These are phyloP conservation scores for Diaporthe caulivora DNA, from an alignment of 2,329 filamentous ascomycete species.

Conservation along the genomic window DNA sequence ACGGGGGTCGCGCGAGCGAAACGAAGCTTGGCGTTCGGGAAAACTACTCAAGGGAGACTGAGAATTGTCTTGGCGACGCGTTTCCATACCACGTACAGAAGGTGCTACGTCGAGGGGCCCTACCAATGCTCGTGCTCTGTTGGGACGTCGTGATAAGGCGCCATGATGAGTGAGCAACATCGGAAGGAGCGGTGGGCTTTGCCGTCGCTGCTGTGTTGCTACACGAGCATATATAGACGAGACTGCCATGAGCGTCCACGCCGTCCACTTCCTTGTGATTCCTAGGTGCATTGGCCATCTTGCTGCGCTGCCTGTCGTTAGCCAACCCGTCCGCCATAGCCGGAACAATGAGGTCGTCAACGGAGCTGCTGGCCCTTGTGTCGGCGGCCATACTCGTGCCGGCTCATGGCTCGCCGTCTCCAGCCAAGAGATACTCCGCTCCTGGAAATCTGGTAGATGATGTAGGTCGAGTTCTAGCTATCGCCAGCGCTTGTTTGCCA, in stretches of 20 bases:
- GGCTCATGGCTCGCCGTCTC: conserved; percentile 5
- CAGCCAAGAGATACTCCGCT: not conserved
- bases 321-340: not conserved
- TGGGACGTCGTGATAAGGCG: conserved; percentile 22
- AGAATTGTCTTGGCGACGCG: conserved; percentile 22
- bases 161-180: conserved; percentile 2
- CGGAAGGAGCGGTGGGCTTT: not conserved
- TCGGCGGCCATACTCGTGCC: conserved; percentile 10
- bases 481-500: not conserved
- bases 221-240: not conserved
- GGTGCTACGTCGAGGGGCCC: not conserved
- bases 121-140: conserved; percentile 6
- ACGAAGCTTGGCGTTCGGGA: conserved; percentile 26
- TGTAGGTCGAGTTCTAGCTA: not conserved
- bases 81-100: conserved; percentile 24
- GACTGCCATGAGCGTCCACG: not conserved
- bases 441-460: conserved; percentile 6
- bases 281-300: not conserved
- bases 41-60: conserved; percentile 15
- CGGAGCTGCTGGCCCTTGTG: conserved; percentile 8
- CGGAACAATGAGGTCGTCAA: conserved; percentile 17
- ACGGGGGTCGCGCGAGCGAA: conserved; percentile 7
- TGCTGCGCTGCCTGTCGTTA: not conserved
- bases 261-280: not conserved
- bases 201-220: not conserved